These are phyloP conservation scores for Aspergillus caelatus DNA, from an alignment of 2,329 filamentous ascomycete species.

Conservation along the genomic window DNA sequence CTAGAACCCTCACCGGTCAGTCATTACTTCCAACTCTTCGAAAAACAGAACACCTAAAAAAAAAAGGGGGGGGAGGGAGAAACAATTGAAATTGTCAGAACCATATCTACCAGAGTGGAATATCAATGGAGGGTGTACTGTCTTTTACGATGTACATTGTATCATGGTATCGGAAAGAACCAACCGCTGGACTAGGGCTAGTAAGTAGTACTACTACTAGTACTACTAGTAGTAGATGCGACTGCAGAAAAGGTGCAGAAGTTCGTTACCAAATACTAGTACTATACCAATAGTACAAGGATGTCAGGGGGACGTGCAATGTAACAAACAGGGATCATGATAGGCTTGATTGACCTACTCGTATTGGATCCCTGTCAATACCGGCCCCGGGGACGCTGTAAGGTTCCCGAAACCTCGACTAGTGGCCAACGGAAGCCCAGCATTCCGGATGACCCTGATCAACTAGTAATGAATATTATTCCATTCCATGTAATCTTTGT, in stretches of 20 bases:
- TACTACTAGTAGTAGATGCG: too few species aligned
- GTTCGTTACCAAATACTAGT: not conserved
- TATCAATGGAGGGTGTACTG: not conserved
- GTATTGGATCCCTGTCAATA: not conserved
- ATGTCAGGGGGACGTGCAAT: not conserved
- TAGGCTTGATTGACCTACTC: not conserved
- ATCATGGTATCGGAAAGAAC: not conserved
- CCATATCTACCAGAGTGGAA: too few species aligned
- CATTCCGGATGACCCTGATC: not conserved
- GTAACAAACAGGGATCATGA: not conserved
- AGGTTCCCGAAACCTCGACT: not conserved
- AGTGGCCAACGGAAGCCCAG: not conserved
- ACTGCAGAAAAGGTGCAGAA: too few species aligned
- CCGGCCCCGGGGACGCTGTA: not conserved
- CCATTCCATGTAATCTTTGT: not conserved
- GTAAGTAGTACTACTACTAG: not conserved
- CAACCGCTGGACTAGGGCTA: not conserved
- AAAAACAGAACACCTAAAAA: not conserved
- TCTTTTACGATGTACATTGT: conserved; percentile 1
- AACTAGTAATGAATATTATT: not conserved
- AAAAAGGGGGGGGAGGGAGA: not conserved
- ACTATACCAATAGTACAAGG: not conserved
- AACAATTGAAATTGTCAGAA: not conserved
- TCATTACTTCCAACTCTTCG: not conserved
- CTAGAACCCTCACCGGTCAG: not conserved